Percentiles rank a stretch among this genome's conserved stretches.
phyloP scores from a whole-genome alignment of 129 eudicot species.

The Sambucus nigra region DNA sequence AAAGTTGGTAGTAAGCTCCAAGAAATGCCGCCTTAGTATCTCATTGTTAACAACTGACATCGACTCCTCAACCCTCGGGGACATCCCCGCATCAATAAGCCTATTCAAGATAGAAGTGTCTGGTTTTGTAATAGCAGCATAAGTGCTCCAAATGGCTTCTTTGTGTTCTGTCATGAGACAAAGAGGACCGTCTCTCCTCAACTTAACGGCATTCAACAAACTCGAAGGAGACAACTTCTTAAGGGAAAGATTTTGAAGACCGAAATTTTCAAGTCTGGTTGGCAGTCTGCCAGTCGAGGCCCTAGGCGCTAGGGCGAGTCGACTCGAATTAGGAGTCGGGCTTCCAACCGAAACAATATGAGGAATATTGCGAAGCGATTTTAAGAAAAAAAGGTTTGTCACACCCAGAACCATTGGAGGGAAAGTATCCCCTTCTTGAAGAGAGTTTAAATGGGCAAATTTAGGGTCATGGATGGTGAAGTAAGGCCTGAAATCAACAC shows the following conservation, averaged over 20 bases:
- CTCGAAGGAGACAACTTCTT: slow-evolving; percentile 77
- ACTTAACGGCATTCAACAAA: slow-evolving; percentile 70
- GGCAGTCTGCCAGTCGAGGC: slow-evolving; percentile 39
- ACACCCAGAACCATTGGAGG: slow-evolving; percentile 92
- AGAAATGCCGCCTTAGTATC: slow-evolving; percentile 84
- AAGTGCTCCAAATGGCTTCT: slow-evolving; percentile 83
- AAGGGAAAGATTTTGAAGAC: slow-evolving; percentile 45
- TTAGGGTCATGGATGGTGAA: slow-evolving; percentile 90
- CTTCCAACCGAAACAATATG: slow-evolving; percentile 85
- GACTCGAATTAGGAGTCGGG: slow-evolving; percentile 57
- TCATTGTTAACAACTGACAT: slow-evolving; percentile 98
- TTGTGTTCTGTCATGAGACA: slow-evolving; percentile 92
- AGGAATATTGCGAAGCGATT: slow-evolving; percentile 73
- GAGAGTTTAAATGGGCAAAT: slow-evolving; percentile 61
- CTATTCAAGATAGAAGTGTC: slow-evolving; percentile 90
- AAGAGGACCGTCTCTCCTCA: slow-evolving; percentile 89
- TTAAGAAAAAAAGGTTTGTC: slow-evolving; percentile 80
- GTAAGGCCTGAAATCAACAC: slow-evolving; percentile 93
- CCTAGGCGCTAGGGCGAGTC: slow-evolving; percentile 38
- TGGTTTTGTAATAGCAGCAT: slow-evolving; percentile 72
- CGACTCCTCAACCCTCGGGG: slow-evolving; percentile 93
- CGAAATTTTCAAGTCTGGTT: slow-evolving; percentile 44
- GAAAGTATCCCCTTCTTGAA: slow-evolving; percentile 58
- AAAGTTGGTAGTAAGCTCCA: slow-evolving; percentile 93
- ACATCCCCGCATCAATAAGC: slow-evolving; percentile 90